Evolutionary conservation across 441 rosid species (phyloP).

Genomic region (Biscutella laevigata): DNA sequence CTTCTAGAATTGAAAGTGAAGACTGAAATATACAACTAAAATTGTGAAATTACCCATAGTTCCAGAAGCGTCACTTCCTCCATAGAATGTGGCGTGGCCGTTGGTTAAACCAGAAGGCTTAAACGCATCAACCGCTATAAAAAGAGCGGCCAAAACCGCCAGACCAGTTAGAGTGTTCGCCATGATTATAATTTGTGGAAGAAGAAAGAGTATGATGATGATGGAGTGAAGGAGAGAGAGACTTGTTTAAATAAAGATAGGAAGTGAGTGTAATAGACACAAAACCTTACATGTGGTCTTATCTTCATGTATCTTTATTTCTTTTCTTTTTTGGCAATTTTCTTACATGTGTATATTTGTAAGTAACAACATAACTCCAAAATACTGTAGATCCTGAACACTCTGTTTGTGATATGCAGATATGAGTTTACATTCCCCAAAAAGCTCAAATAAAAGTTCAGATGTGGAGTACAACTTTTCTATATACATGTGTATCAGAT

Average conservation of each 20-base stretch:
- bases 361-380: constrained; percentile 18
- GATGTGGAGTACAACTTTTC: no score
- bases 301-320: constrained; percentile 21
- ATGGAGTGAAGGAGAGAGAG: constrained; percentile 24
- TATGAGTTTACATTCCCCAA: constrained; percentile 13
- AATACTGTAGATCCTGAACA: constrained; percentile 14
- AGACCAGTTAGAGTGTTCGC: constrained; percentile 27
- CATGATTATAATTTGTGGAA: constrained; percentile 25
- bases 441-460: not conserved
- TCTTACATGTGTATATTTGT: constrained; percentile 17
- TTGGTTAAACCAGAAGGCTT: constrained; percentile 54
- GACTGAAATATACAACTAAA: no score
- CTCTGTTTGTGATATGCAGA: constrained; percentile 13
- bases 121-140: constrained; percentile 33
- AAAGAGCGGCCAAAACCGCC: constrained; percentile 31
- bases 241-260: constrained; percentile 39
- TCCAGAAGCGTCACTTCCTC: constrained; percentile 92
- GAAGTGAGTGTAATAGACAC: constrained; percentile 24
- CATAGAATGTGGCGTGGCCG: constrained; percentile 92
- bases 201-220: constrained; percentile 19
- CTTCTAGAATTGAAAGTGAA: no score
- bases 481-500: no score
- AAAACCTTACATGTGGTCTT: constrained; percentile 44
- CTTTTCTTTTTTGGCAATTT: not conserved
- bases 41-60: constrained; percentile 59